Evolutionary conservation across 345 rosid genomes (phyloP), one percentile per base, ranked within the genome.

Genomic region (Schrenkiella parvula): DNA sequence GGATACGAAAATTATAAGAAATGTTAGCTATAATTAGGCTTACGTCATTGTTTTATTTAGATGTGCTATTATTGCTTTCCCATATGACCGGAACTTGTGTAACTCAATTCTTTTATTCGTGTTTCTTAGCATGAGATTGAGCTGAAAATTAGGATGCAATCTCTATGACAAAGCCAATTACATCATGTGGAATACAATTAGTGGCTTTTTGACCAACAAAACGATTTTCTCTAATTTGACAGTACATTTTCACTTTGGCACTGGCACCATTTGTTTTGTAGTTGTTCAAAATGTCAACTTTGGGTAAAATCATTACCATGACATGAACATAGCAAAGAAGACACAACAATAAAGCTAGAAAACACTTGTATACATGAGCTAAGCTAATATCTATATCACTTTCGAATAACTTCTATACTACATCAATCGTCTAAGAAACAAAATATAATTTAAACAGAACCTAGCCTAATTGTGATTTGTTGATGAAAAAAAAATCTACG

Each of bases 221-320:
- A 28, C 44, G 13, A 21, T 51, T 71, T 51, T 62, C 15, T 51
- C 10, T 41, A 2, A 52, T 22, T 29, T 62, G 69, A 71, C 76
- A 51, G 19, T 10, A 8, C 11, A 47, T 6, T 35, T 3, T 3
- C 3, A 55, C 44, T 21, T 62, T 52, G 69, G 44, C 54, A n/a
- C n/a, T n/a, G 54, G 18, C n/a, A n/a, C n/a, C n/a, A 62, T 51
- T 29, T 61, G 53, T 62, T 21, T 62, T 64, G 57, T 62, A 39
- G 54, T 32, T 72, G 37, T 62, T 52, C 69, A 29, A 28, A 41
- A 39, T 72, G 53, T 41, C 53, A 72, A 8, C 22, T 60, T 17
- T 19, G 35, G 39, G 52, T 38, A 22, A 53, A 23, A 42, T 29
- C 61, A 52, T 51, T n/a, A 21, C 41, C 51, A 19, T 8, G n/a